A percentile compares a stretch with the other conserved stretches of the same genome.
Conservation (phyloP, 1,139 yeast species). For the Scheffersomyces parashehatae region DNA sequence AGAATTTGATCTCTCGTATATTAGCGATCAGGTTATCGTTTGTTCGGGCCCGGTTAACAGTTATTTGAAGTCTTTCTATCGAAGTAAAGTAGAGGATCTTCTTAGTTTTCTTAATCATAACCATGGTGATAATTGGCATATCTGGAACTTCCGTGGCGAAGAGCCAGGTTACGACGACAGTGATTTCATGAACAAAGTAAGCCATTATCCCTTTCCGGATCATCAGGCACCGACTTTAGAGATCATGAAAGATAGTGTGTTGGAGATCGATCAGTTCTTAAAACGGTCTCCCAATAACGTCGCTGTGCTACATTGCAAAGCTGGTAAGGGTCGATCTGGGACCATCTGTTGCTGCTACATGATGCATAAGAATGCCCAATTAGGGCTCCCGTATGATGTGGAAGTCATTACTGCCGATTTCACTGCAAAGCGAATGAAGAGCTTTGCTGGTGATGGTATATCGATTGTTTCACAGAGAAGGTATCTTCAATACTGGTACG, state of each 20-base stretch:
- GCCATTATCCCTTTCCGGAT: constrained; percentile 65
- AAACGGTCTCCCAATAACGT: constrained; percentile 34
- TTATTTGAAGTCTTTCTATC: constrained; percentile 46
- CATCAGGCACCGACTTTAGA: constrained; percentile 74
- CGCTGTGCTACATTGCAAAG: constrained; percentile 82
- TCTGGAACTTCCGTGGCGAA: constrained; percentile 74
- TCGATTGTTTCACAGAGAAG: constrained; percentile 70
- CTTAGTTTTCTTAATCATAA: constrained; percentile 46
- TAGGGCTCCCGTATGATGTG: constrained; percentile 19
- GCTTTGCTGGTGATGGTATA: constrained; percentile 64
- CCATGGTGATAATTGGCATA: constrained; percentile 63
- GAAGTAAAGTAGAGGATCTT: constrained; percentile 57
- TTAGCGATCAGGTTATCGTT: constrained; percentile 62
- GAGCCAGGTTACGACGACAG: constrained; percentile 46
- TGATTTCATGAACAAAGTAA: constrained; percentile 30
- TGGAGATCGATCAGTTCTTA: constrained; percentile 48
- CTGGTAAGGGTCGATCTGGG: constrained; percentile 93
- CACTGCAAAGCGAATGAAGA: constrained; percentile 59
- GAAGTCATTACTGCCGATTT: constrained; percentile 53
- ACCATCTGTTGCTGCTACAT: constrained; percentile 71
- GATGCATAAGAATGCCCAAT: constrained; percentile 42
- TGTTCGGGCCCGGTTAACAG: constrained; percentile 70
- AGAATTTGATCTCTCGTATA: constrained; percentile 61
- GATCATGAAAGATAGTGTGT: constrained; percentile 44
- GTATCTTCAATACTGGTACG: constrained; percentile 61